Base-by-base conservation (phyloP, 1,284 basidiomycete species). In the Rhodotorula sp. region DNA sequence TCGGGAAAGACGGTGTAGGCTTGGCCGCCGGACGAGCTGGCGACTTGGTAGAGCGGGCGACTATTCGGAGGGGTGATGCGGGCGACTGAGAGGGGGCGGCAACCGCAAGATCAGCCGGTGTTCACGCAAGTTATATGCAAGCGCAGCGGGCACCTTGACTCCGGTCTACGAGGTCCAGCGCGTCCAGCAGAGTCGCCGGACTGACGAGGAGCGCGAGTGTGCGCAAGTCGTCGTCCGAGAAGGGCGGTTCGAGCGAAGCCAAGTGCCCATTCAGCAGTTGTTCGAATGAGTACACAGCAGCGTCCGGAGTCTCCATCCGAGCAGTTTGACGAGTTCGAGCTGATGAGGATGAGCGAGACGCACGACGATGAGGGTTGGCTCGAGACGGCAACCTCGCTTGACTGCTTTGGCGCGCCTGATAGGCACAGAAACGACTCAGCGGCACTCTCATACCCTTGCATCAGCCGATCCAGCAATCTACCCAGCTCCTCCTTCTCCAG, bases 101-200 rank as follows among this genome's bases (percentile, higher is more conserved):
- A 31, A 30, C 18, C 30, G 34, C 30, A 34, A 34, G 34, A 34
- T 34, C 34, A 34, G 10, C 34, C 34, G 34, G 34, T 34, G 10
- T 10, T 10, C 34, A 34, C 34, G 34, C 5, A 10, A 34, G 34
- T 34, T 10, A 34, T 34, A 34, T 34, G 34, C 34, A 34, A 24
- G 30, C 53, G 4, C 53, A 24, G 18, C 20, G 8, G 59, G 48
- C 18, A 72, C 71, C 71, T 28, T 51, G 28, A 31, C 59, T 57
- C 7, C 60, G 59, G 53, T 73, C 72, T 37, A 73, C n/a, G 31
- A 73, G 59, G 46, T 73, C 69, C 34, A 71, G 64, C 9, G 69
- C 72, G n/a, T 71, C 69, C 37, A 62, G 28, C 31, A 71, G 47
- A 22, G 52, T 61, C 5, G 58, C 20, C 4, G 58, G 52, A 0